Conservation (phyloP, 306 rosid species). For the Comarum palustre region DNA sequence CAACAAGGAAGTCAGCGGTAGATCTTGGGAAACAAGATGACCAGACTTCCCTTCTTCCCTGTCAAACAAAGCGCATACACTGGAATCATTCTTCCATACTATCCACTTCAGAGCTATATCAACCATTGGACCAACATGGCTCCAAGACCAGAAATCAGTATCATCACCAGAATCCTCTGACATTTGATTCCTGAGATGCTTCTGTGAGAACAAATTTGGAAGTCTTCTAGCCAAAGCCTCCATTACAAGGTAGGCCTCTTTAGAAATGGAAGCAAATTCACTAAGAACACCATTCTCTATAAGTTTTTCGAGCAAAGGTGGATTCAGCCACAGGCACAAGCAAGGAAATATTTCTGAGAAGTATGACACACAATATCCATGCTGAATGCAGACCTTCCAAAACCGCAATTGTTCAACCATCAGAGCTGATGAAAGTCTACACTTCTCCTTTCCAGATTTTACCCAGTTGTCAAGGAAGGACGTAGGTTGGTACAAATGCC, state of each 20-base stretch:
- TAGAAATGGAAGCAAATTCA: constrained; percentile 67
- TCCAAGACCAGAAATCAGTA: constrained; percentile 84
- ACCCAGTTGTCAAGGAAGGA: constrained; percentile 77
- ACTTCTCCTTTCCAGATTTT: constrained; percentile 62
- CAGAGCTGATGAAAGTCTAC: constrained; percentile 70
- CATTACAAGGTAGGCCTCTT: constrained; percentile 76
- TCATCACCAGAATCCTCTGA: constrained; percentile 39
- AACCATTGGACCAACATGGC: constrained; percentile 84
- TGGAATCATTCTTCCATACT: constrained; percentile 54
- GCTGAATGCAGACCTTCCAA: constrained; percentile 91
- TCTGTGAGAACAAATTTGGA: constrained; percentile 65
- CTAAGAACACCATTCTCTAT: constrained; percentile 41
- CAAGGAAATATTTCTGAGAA: constrained; percentile 71
- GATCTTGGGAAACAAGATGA: constrained; percentile 31
- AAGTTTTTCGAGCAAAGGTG: constrained; percentile 64
- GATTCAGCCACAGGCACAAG: constrained; percentile 81
- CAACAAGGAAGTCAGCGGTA: constrained; percentile 49
- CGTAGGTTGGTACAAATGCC: constrained; percentile 66
- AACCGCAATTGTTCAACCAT: constrained; percentile 75
- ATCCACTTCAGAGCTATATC: constrained; percentile 83
- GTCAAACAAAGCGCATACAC: constrained; percentile 44
- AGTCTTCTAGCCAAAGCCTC: constrained; percentile 79
- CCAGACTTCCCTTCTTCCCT: constrained; percentile 30
- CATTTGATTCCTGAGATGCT: constrained; percentile 33
- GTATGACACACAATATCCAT: constrained; percentile 71